Evolutionary conservation across 2,329 filamentous ascomycete species (phyloP).

Genomic region (Xylaria arbuscula): DNA sequence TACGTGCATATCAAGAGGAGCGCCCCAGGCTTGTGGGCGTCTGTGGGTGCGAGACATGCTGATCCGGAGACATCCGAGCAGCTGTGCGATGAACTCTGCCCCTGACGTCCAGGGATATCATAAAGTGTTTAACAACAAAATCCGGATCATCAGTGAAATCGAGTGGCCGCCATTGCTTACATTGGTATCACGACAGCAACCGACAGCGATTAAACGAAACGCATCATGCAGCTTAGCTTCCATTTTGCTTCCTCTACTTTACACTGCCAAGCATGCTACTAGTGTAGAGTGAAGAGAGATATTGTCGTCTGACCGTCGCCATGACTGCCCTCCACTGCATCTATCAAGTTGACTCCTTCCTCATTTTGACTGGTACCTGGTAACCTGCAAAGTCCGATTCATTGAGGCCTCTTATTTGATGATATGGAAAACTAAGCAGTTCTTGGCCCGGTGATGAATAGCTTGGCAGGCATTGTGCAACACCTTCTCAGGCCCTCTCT

Average conservation of each 20-base stretch:
- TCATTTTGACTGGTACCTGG: constrained; percentile 40
- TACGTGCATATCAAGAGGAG: not conserved
- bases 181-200: constrained; percentile 13
- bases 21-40: constrained; percentile 1
- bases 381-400: constrained; percentile 23
- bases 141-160: not conserved
- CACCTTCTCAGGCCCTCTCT: constrained; percentile 18
- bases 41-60: constrained; percentile 18
- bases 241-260: constrained; percentile 14
- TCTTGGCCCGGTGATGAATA: constrained; percentile 34
- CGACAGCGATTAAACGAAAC: not conserved
- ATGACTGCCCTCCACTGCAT: constrained; percentile 18
- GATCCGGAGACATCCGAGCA: constrained; percentile 35
- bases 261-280: constrained; percentile 31
- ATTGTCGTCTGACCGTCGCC: constrained; percentile 20
- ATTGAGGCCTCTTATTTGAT: constrained; percentile 30
- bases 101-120: not conserved
- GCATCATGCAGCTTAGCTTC: constrained; percentile 4
- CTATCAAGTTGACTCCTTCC: constrained; percentile 42
- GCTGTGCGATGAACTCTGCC: constrained; percentile 21
- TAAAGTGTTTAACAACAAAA: constrained; percentile 6
- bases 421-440: constrained; percentile 40
- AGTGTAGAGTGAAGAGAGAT: constrained; percentile 10
- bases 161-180: constrained; percentile 15
- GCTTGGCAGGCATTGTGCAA: constrained; percentile 36